Evolutionary conservation across 2,329 filamentous ascomycete genomes (phyloP).

Genomic region (Aspergillus sp.): DNA sequence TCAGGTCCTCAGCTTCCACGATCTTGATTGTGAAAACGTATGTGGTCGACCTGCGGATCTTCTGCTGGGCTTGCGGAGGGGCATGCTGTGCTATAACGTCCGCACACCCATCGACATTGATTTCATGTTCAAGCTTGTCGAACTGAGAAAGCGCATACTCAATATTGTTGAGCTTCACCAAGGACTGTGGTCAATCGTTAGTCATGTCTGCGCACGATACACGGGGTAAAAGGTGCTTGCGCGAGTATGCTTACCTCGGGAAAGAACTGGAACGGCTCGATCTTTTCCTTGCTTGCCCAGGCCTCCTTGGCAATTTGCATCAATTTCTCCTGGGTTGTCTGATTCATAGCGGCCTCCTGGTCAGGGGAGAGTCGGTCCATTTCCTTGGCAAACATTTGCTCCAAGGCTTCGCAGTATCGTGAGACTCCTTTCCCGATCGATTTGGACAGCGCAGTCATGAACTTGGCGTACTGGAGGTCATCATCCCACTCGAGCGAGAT

Average conservation of each 20-base stretch:
- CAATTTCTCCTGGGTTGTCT: slow-evolving; percentile 87
- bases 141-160: slow-evolving; percentile 92
- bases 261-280: slow-evolving; percentile 96
- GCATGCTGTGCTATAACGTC: slow-evolving; percentile 73
- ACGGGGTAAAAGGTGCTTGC: not conserved
- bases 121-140: slow-evolving; percentile 82
- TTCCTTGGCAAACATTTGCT: slow-evolving; percentile 80
- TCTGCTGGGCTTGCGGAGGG: slow-evolving; percentile 64
- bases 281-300: slow-evolving; percentile 86
- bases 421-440: slow-evolving; percentile 79
- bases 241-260: slow-evolving; percentile 64
- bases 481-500: slow-evolving; percentile 88
- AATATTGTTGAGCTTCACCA: slow-evolving; percentile 97
- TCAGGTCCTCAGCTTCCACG: slow-evolving; percentile 94
- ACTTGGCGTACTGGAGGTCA: slow-evolving; percentile 88
- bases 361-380: slow-evolving; percentile 91
- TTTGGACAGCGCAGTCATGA: slow-evolving; percentile 91
- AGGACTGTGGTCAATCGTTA: slow-evolving; percentile 62
- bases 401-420: slow-evolving; percentile 87
- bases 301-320: slow-evolving; percentile 92
- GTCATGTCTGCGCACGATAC: not conserved
- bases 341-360: slow-evolving; percentile 73
- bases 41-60: slow-evolving; percentile 71
- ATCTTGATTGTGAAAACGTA: slow-evolving; percentile 99
- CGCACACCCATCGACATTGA: slow-evolving; percentile 90